Evolutionary conservation across 495 filamentous ascomycete genomes (phyloP).

Genomic region (Cercophora newfieldiana): DNA sequence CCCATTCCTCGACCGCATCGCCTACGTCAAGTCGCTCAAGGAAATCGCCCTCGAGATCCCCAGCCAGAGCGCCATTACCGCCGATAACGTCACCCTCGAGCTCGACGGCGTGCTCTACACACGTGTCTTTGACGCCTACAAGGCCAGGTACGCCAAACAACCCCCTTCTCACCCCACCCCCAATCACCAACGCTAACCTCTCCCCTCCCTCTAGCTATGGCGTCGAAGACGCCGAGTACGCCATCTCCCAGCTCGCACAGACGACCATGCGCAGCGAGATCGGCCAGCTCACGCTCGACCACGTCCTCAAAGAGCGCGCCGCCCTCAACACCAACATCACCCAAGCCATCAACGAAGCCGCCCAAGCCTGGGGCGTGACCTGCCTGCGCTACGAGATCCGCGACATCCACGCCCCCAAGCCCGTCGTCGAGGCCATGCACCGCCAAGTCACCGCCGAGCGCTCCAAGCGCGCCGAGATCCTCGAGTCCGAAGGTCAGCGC

Average conservation of each 20-base stretch:
- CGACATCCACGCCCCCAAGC: slow-evolving; percentile 93
- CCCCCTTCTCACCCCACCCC: slow-evolving; percentile 5
- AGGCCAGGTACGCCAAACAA: slow-evolving; percentile 67
- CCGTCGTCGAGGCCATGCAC: slow-evolving; percentile 96
- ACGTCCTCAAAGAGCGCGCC: slow-evolving; percentile 94
- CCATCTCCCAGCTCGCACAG: slow-evolving; percentile 95
- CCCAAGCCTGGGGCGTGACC: slow-evolving; percentile 92
- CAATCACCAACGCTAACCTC: slow-evolving; percentile 18
- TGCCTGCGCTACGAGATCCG: slow-evolving; percentile 97
- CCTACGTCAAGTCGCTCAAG: slow-evolving; percentile 97
- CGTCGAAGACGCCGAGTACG: slow-evolving; percentile 98
- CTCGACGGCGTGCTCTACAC: slow-evolving; percentile 95
- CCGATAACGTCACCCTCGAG: slow-evolving; percentile 96
- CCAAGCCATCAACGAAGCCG: slow-evolving; percentile 95
- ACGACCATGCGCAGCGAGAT: slow-evolving; percentile 99
- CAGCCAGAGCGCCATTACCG: slow-evolving; percentile 91
- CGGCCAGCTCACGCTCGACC: slow-evolving; percentile 91
- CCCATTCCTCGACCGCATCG: slow-evolving; percentile 91
- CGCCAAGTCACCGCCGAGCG: slow-evolving; percentile 95
- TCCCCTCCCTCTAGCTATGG: slow-evolving; percentile 69
- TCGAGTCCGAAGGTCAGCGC: slow-evolving; percentile 92
- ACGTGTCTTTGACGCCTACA: slow-evolving; percentile 94
- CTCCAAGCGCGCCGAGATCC: slow-evolving; percentile 93
- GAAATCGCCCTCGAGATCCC: slow-evolving; percentile 95
- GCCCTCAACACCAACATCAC: slow-evolving; percentile 97